Percentiles rank a stretch among this genome's conserved stretches.
These are phyloP conservation scores for Phytophthora pseudosyringae DNA, from an alignment of 352 stramenopile genomes.

Conservation along the genomic window DNA sequence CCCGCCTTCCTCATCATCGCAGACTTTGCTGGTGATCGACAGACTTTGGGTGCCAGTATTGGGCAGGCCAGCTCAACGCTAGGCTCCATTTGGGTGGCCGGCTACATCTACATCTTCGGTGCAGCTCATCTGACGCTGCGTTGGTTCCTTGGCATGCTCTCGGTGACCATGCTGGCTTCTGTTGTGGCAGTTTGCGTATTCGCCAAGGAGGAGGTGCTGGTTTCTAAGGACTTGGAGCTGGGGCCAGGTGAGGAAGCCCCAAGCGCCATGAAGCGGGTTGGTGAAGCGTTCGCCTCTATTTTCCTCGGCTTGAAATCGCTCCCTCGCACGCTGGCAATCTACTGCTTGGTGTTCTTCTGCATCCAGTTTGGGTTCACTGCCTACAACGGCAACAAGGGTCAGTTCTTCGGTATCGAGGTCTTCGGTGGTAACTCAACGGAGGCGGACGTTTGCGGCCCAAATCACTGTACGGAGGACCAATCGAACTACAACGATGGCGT, in stretches of 20 bases:
- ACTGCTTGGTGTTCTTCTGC: constrained; percentile 61
- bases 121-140: constrained; percentile 67
- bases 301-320: constrained; percentile 53
- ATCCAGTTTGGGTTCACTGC: constrained; percentile 66
- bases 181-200: constrained; percentile 63
- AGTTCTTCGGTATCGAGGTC: constrained; percentile 71
- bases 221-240: constrained; percentile 36
- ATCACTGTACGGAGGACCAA: constrained; percentile 42
- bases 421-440: constrained; percentile 51
- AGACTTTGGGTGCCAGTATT: constrained; percentile 69
- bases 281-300: constrained; percentile 53
- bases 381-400: constrained; percentile 71
- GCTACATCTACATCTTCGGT: constrained; percentile 78
- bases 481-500: constrained; percentile 61
- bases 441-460: constrained; percentile 47
- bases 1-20: constrained; percentile 74
- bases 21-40: constrained; percentile 75
- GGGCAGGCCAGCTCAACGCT: constrained; percentile 69
- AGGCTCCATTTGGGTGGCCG: constrained; percentile 67
- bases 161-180: constrained; percentile 62
- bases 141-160: constrained; percentile 80
- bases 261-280: constrained; percentile 33
- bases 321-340: constrained; percentile 46
- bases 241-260: constrained; percentile 17
- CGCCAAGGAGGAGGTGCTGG: constrained; percentile 47